Evolutionary conservation across 768 basidiomycete genomes (phyloP).

Genomic region (Russula emetica): DNA sequence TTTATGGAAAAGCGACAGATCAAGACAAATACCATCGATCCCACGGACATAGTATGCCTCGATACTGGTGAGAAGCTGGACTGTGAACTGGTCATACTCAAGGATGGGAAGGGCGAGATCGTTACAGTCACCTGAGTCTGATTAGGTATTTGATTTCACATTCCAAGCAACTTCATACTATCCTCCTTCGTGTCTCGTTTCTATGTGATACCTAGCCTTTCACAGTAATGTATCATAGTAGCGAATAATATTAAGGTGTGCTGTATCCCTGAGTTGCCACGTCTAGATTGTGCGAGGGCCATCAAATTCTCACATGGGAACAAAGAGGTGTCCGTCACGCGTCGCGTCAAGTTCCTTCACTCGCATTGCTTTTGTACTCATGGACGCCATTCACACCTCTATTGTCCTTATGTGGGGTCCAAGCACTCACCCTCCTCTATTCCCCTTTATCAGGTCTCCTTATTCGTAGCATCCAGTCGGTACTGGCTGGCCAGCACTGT

Average conservation of each 20-base stretch:
- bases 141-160: background rate
- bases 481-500: constrained; percentile 24
- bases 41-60: constrained; percentile 85
- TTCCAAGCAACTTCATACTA: background rate
- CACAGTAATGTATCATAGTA: constrained; percentile 18
- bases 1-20: constrained; percentile 79
- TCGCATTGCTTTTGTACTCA: background rate
- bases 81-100: constrained; percentile 87
- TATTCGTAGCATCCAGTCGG: constrained; percentile 1
- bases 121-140: constrained; percentile 70
- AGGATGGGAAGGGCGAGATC: constrained; percentile 86
- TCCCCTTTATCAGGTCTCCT: constrained; percentile 3
- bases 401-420: constrained; percentile 17
- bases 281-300: background rate
- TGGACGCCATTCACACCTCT: background rate
- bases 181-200: background rate
- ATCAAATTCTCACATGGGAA: constrained; percentile 2
- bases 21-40: constrained; percentile 75
- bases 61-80: constrained; percentile 91
- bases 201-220: constrained; percentile 1
- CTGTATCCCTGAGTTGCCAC: background rate
- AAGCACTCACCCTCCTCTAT: background rate
- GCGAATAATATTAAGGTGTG: constrained; percentile 1
- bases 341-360: background rate
- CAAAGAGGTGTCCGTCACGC: background rate